A percentile compares a stretch with the other conserved stretches of the same genome.
These are phyloP conservation scores for Andrographis paniculata DNA, from an alignment of 305 asterid genomes.

Conservation along the genomic window DNA sequence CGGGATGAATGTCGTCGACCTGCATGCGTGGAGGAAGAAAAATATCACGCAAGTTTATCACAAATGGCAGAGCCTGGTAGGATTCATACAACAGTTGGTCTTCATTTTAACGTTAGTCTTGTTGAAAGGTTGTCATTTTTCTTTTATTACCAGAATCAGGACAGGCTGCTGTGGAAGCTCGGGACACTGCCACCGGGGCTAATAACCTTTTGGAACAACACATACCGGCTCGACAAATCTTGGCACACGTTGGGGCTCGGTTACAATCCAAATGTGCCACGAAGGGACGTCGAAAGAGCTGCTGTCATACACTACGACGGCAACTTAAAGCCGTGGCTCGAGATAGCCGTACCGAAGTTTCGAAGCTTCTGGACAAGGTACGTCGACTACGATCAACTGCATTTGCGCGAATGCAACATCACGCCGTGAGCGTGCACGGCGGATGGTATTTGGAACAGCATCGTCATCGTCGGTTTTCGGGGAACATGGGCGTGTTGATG, in stretches of 20 bases:
- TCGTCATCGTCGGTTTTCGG: background rate
- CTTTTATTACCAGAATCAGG: slow-evolving; percentile 53
- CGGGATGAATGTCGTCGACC: slow-evolving; percentile 76
- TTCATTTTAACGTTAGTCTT: no score
- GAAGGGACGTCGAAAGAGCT: slow-evolving; percentile 68
- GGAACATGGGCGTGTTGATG: no score
- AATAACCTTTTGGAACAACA: slow-evolving; percentile 77
- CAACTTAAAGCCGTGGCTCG: slow-evolving; percentile 94
- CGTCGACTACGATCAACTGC: slow-evolving; percentile 43
- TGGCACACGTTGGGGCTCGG: slow-evolving; percentile 97
- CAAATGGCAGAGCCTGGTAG: slow-evolving; percentile 86
- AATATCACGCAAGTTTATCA: slow-evolving; percentile 76
- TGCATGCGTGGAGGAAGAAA: slow-evolving; percentile 66
- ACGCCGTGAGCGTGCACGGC: slow-evolving; percentile 28
- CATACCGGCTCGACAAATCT: slow-evolving; percentile 52
- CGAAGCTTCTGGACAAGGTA: slow-evolving; percentile 61
- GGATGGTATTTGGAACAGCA: background rate
- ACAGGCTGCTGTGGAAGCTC: slow-evolving; percentile 78
- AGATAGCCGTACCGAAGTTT: slow-evolving; percentile 75
- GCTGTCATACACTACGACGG: slow-evolving; percentile 85
- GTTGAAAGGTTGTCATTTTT: no score
- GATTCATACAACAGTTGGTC: slow-evolving; percentile 11
- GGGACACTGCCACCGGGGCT: slow-evolving; percentile 86
- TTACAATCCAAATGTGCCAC: slow-evolving; percentile 55
- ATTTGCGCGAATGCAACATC: slow-evolving; percentile 65